Conservation (phyloP, 768 basidiomycete genomes). For the Dioszegia crocea region DNA sequence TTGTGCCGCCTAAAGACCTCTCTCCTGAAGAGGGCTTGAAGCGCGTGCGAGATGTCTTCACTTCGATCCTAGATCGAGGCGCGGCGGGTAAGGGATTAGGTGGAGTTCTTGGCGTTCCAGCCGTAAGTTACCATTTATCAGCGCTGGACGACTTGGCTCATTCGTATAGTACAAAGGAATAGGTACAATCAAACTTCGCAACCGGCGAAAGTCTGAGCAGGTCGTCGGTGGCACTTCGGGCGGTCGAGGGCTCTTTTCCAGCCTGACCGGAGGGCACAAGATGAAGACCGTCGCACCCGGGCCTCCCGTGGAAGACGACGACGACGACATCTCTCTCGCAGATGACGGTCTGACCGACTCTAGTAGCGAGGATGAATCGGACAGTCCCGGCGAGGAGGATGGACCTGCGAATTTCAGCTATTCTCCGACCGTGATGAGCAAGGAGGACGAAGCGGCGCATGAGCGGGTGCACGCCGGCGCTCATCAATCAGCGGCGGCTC, state of each 20-base stretch:
- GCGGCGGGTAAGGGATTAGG: constrained; percentile 12
- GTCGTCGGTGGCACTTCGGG: background rate
- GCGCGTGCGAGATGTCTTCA: constrained; percentile 54
- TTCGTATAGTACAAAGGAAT: constrained; percentile 46
- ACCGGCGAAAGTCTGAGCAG: constrained; percentile 1
- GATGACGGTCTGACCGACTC: constrained; percentile 38
- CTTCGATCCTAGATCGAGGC: constrained; percentile 20
- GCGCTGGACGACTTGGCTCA: constrained; percentile 4
- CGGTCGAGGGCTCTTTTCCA: constrained; percentile 12
- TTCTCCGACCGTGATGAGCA: background rate
- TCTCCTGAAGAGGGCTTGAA: constrained; percentile 48
- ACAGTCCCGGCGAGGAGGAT: constrained; percentile 35
- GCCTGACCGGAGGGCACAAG: constrained; percentile 21
- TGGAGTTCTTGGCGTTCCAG: constrained; percentile 45
- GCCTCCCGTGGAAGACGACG: constrained; percentile 50
- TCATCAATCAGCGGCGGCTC: background rate
- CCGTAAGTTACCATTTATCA: constrained; percentile 24
- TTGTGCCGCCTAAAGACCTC: constrained; percentile 49
- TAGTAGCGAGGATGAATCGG: constrained; percentile 30
- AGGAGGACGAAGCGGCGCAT: background rate
- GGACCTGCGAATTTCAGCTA: constrained; percentile 6
- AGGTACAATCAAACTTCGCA: constrained; percentile 45
- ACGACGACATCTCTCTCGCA: constrained; percentile 42
- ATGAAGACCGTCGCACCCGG: constrained; percentile 55
- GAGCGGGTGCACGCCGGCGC: background rate